Evolutionary conservation across 2,329 filamentous ascomycete species (phyloP), one percentile per base, ranked within the genome.

Genomic region (Nannizzia gypsea): DNA sequence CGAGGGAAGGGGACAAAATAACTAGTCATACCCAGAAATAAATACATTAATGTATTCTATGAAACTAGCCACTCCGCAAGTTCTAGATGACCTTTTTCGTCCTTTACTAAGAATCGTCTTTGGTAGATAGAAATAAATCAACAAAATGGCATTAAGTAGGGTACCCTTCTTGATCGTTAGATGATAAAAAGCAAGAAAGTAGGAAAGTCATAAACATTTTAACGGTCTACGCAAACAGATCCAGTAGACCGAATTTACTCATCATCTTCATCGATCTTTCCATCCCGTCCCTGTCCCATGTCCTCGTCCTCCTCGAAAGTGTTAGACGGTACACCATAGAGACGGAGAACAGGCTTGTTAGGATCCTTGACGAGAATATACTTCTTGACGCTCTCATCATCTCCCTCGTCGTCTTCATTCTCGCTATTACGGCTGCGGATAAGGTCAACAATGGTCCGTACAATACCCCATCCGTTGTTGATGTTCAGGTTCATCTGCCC

Each of bases 401-500:
- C 63, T 38, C 64, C 63, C 20, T 77, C 74, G 20, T 75, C 66
- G 22, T 62, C 70, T 31, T 73, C 71, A 65, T 69, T 62, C 15
- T 65, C 64, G 57, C 72, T 69, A 59, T 72, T 69, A 59, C 76
- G 67, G 28, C 71, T 67, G 59, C 70, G 70, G 60, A 78, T 74
- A 58, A 97, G 95, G 76, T 99, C 93, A 68, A 90, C 89, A 70
- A 99, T 96, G 57, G 93, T 99, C 66, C 93, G 89, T 62, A 99
- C 93, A 66, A 99, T 97, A 74, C 93, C 93, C 93, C 93, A 99
- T 64, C 93, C 93, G 77, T 99, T 99, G 77, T 88, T 88, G 61
- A 97, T 83, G 69, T 91, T 95, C 69, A 99, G 77, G 78, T 96
- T 96, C 93, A 99, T 99, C 81, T 99, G 93, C 70, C 83, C 82